Conservation (phyloP, 306 rosid genomes). For the Gynostemma pentaphyllum region DNA sequence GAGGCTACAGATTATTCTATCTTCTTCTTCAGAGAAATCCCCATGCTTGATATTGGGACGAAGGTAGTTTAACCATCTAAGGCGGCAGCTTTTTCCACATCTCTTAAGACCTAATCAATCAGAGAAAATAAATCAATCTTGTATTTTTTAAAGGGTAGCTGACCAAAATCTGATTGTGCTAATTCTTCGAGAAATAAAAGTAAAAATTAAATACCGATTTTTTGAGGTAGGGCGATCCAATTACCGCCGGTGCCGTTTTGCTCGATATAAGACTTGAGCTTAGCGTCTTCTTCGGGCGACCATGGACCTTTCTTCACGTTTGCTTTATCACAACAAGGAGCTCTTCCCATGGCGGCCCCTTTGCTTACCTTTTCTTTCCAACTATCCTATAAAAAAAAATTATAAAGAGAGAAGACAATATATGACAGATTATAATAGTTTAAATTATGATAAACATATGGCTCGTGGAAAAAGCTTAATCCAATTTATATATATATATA, state of each 20-base stretch:
- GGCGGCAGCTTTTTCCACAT: slow-evolving; percentile 90
- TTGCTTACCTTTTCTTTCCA: not conserved
- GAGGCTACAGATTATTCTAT: slow-evolving; percentile 74
- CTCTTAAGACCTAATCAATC: slow-evolving; percentile 56
- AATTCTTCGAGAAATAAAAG: no score
- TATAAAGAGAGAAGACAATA: slow-evolving; percentile 18
- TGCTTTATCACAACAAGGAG: slow-evolving; percentile 97
- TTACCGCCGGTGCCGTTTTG: slow-evolving; percentile 77
- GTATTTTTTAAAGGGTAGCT: slow-evolving; percentile 6
- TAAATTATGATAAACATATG: slow-evolving; percentile 27
- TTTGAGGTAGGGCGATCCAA: slow-evolving; percentile 89
- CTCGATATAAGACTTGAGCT: slow-evolving; percentile 79
- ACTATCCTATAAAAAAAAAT: not conserved
- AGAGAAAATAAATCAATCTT: not conserved
- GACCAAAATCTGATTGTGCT: no score
- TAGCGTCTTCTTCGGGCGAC: slow-evolving; percentile 83
- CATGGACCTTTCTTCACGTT: slow-evolving; percentile 95
- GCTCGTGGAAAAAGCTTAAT: slow-evolving; percentile 24
- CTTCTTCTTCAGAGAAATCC: slow-evolving; percentile 84
- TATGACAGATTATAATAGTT: slow-evolving; percentile 19
- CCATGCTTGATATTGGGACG: slow-evolving; percentile 90
- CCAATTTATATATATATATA: slow-evolving; percentile 5
- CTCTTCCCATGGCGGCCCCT: slow-evolving; percentile 54
- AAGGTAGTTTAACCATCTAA: slow-evolving; percentile 84
- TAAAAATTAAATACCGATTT: no score